Conservation (phyloP, 352 stramenopile species). For the Aphanomyces euteiches region DNA sequence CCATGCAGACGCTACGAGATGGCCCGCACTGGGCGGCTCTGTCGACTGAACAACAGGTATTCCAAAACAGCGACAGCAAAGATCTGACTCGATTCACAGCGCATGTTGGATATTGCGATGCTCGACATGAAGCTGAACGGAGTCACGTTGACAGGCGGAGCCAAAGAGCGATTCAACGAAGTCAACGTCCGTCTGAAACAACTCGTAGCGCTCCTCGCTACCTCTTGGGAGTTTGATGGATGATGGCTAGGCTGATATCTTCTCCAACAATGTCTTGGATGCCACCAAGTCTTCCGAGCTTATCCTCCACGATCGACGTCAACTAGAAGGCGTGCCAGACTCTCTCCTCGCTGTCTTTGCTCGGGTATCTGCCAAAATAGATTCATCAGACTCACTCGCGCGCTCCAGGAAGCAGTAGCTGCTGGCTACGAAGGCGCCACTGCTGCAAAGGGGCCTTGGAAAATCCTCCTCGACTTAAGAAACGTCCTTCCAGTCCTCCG, state of each 20-base stretch:
- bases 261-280: conserved; percentile 96
- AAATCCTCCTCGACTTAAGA: conserved; percentile 92
- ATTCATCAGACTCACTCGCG: not conserved
- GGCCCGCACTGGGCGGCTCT: not conserved
- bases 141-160: conserved; percentile 88
- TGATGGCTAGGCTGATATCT: conserved; percentile 75
- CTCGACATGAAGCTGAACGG: conserved; percentile 88
- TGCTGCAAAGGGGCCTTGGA: conserved; percentile 86
- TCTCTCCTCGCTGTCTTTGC: conserved; percentile 91
- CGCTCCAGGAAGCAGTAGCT: conserved; percentile 39
- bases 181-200: conserved; percentile 84
- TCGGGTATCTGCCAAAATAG: conserved; percentile 43
- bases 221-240: conserved; percentile 65
- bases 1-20: not conserved
- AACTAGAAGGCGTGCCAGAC: conserved; percentile 89
- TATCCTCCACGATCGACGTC: conserved; percentile 72
- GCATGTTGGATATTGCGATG: conserved; percentile 88
- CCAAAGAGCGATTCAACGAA: conserved; percentile 94
- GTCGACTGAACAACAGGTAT: not conserved
- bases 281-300: conserved; percentile 94
- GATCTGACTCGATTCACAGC: conserved; percentile 31
- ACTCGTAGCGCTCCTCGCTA: conserved; percentile 20
- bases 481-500: conserved; percentile 96
- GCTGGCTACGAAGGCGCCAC: conserved; percentile 42
- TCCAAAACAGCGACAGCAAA: not conserved